Evolutionary conservation across 2,329 filamentous ascomycete species (phyloP).

Genomic region (Nigrospora oryzae): DNA sequence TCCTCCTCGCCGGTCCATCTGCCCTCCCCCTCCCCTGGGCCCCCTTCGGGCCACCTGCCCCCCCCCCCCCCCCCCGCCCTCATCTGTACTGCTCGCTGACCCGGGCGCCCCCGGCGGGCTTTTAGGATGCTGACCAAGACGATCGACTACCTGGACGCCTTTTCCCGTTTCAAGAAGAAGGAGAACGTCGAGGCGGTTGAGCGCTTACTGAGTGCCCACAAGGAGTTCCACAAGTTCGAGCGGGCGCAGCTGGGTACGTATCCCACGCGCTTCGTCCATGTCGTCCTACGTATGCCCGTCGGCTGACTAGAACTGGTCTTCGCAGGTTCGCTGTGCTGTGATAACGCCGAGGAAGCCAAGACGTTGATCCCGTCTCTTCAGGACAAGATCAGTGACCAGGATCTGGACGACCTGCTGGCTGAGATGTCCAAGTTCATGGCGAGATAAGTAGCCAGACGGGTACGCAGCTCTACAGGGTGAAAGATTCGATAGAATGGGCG

Average conservation of each 20-base stretch:
- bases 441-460: constrained; percentile 9
- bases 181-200: constrained; percentile 94
- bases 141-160: constrained; percentile 85
- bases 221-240: constrained; percentile 84
- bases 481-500: constrained; percentile 6
- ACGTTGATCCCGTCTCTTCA: constrained; percentile 84
- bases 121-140: constrained; percentile 74
- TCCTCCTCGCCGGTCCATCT: no score
- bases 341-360: constrained; percentile 90
- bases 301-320: constrained; percentile 8
- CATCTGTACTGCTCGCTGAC: constrained; percentile 1
- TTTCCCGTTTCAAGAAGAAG: constrained; percentile 91
- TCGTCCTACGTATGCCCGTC: neutral
- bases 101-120: neutral
- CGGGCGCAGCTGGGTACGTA: constrained; percentile 76
- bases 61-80: neutral
- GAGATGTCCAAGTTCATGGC: constrained; percentile 73
- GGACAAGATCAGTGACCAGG: constrained; percentile 85
- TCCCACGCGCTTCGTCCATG: neutral
- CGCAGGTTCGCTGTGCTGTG: constrained; percentile 81
- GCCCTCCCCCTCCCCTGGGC: neutral
- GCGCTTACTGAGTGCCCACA: constrained; percentile 70
- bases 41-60: neutral
- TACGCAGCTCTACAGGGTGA: neutral
- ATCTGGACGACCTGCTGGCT: constrained; percentile 79